phyloP scores from a whole-genome alignment of 2,329 filamentous ascomycete species.

The Cercospora janseana region DNA sequence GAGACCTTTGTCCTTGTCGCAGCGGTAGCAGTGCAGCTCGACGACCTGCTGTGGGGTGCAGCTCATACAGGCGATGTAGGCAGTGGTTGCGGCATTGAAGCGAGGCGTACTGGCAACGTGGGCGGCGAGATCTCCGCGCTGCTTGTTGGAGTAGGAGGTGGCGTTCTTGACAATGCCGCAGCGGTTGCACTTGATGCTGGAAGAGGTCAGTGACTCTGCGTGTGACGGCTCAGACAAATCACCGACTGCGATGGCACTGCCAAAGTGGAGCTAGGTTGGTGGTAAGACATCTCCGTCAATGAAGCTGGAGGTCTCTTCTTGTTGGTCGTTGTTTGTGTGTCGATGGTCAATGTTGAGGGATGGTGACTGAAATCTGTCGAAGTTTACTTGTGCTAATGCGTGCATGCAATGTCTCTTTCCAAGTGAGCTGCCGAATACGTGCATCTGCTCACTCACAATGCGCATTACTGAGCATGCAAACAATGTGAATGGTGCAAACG shows the following conservation, averaged over 20 bases:
- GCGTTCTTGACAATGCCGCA: conserved; percentile 18
- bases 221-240: not conserved
- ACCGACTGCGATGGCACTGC: conserved; percentile 2
- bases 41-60: conserved; percentile 26
- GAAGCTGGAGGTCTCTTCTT: too few species aligned
- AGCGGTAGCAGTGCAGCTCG: conserved; percentile 31
- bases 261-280: too few species aligned
- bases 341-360: too few species aligned
- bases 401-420: too few species aligned
- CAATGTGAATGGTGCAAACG: too few species aligned
- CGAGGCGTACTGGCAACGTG: not conserved
- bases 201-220: not conserved
- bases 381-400: too few species aligned
- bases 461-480: too few species aligned
- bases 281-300: too few species aligned
- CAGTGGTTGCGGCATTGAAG: conserved; percentile 18
- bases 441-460: too few species aligned
- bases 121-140: conserved; percentile 6
- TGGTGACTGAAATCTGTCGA: too few species aligned
- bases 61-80: conserved; percentile 24
- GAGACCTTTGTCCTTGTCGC: conserved; percentile 27
- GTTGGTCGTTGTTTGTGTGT: too few species aligned
- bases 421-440: too few species aligned
- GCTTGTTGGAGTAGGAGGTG: conserved; percentile 15
- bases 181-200: conserved; percentile 25